Base-by-base conservation (phyloP, 2,329 filamentous ascomycete species). In the Aciculosporium take region DNA sequence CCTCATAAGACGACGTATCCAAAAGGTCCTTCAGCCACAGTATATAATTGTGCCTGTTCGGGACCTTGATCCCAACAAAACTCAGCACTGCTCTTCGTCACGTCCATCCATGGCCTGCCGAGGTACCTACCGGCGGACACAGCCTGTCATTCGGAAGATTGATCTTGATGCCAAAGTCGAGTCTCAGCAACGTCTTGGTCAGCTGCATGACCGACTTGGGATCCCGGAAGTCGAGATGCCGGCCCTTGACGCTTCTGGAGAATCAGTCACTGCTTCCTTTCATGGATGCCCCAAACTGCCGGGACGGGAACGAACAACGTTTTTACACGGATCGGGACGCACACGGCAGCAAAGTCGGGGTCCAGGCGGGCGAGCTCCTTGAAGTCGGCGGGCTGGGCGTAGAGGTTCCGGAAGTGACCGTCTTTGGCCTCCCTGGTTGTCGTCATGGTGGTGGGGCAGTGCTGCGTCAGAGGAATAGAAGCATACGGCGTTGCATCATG, bases 1-100 rank as follows among this genome's bases (percentile, higher is more conserved):
- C 53, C 2, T 70, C 61, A 49, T 76, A 80, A 0, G 64, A 65
- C 0, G 79, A 81, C 1, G 76, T 79, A 53, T 94, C 86, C 6
- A 96, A 56, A 0, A 98, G 71, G 3, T 72, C 69, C 53, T 94
- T 86, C 1, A 96, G 66, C 87, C 88, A 96, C 7, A 88, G 65
- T 17, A 96, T 76, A 57, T 98, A 98, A 54, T 89, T 91, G 58
- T 93, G 80, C 38, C 87, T 77, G 46, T 74, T 75, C 0, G 72
- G 69, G 2, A 76, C 67, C 72, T 73, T 20, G 46, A 20, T n/a
- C 7, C 12, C 12, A 29, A 4, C 39, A 20, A 40, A n/a, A 18
- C 21, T 35, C 27, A 20, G 23, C 13, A 9, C 7, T 8, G 18
- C 20, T 15, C 20, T 24, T 18, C 38, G 8, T 25, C n/a, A 12